Conservation (phyloP, 805 yeast genomes). For the Danielozyma ontarioensis region DNA sequence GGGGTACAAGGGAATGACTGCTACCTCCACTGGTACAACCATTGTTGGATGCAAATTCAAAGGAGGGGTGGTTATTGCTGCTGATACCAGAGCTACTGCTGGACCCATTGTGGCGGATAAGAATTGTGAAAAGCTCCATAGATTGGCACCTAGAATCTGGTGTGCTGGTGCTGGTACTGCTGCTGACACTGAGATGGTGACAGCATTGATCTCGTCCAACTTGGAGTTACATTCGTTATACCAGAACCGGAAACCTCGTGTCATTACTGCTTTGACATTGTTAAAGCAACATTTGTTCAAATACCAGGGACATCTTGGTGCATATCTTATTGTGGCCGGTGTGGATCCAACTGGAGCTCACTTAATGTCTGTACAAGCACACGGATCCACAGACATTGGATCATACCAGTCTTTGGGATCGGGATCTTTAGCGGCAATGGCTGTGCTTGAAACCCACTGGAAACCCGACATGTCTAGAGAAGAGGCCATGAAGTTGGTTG, state of each 20-base stretch:
- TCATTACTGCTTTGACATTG: constrained; percentile 87
- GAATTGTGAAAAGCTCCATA: constrained; percentile 92
- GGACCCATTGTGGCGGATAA: constrained; percentile 97
- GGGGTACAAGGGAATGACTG: constrained; percentile 76
- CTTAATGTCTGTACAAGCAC: constrained; percentile 90
- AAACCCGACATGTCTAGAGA: constrained; percentile 70
- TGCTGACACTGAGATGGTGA: constrained; percentile 97
- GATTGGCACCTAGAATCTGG: constrained; percentile 89
- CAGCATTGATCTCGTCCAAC: constrained; percentile 87
- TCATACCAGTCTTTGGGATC: constrained; percentile 90
- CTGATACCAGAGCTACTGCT: constrained; percentile 97
- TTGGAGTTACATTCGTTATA: constrained; percentile 84
- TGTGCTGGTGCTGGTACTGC: constrained; percentile 99
- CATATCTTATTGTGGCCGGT: constrained; percentile 97
- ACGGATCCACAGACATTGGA: constrained; percentile 96
- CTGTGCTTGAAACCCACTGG: constrained; percentile 89
- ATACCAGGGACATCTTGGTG: constrained; percentile 97
- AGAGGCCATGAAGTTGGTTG: constrained; percentile 85
- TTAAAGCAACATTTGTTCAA: constrained; percentile 93
- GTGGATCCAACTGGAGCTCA: constrained; percentile 95
- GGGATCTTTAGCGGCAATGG: constrained; percentile 98
- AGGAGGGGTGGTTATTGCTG: constrained; percentile 96
- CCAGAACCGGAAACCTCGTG: constrained; percentile 84
- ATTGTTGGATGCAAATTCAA: constrained; percentile 93
- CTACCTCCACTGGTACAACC: constrained; percentile 98